Base-by-base conservation (phyloP, 2,329 filamentous ascomycete genomes). In the Apiospora hydei region DNA sequence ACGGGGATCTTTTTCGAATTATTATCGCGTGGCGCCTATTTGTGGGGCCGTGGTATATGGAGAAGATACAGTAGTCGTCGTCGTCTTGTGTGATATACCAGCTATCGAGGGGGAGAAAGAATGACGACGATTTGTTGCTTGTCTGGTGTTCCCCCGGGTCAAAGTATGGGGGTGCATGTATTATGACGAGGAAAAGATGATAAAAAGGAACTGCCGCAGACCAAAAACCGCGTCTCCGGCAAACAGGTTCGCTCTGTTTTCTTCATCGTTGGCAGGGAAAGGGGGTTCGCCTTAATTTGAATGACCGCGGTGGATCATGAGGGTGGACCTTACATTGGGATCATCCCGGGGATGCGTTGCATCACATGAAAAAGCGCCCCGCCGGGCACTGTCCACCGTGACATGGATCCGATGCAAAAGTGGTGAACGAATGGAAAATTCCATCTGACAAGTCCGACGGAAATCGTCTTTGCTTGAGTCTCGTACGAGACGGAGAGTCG, bases 281-380 rank as follows among this genome's bases (percentile, higher is more conserved):
- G 53, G 53, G 53, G 53, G 46, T 18, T 49, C 21, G 46, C 18
- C 46, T 49, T n/a, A 49, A 38, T 21, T 34, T 38, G 8, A 21
- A 61, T 26, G 53, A 4, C 8, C 18, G 21, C 38, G 30, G 49
- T 61, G 53, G 53, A 38, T 61, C 30, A 7, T 21, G 14, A 16
- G 53, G 30, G 53, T 61, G 53, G 53, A 7, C 53, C 53, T 16
- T 11, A 38, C 53, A 61, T 61, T 61, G 53, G 18, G 53, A 61
- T 61, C 53, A 38, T 61, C 53, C 6, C 53, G 18, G 30, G 53
- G 53, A 11, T 61, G 16, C 38, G 34, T 57, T 57, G 7, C 26
- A 53, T 13, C 24, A 30, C 13, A 16, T 14, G 24, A 2, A 53
- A 30, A 30, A 26, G 5, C 44, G 44, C 44, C 44, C 44, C 44